Conservation (phyloP, 768 basidiomycete genomes). For the Termitomyces sp. region DNA sequence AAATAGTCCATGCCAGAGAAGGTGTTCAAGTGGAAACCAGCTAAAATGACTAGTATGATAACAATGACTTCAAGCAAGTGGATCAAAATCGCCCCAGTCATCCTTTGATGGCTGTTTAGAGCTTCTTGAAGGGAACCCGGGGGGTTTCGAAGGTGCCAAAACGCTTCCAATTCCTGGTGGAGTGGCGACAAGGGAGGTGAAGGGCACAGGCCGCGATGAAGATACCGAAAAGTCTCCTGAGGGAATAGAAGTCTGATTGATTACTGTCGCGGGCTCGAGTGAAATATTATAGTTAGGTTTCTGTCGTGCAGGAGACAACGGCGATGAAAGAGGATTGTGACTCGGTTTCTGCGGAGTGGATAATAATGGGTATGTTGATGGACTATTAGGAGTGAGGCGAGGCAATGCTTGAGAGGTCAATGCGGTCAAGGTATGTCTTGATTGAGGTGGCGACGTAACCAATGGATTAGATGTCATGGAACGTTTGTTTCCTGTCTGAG, state of each 20-base stretch:
- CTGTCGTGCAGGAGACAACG: conserved; percentile 2
- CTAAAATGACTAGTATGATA: conserved; percentile 6
- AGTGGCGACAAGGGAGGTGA: conserved; percentile 15
- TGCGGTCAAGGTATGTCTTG: conserved; percentile 4
- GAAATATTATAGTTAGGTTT: conserved; percentile 26
- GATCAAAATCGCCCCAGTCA: conserved; percentile 83
- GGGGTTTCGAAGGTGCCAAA: conserved; percentile 58
- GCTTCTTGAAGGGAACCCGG: conserved; percentile 40
- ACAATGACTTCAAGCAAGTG: conserved; percentile 39
- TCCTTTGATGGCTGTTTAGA: conserved; percentile 51
- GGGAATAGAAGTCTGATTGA: conserved; percentile 7
- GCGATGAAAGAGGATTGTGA: not conserved
- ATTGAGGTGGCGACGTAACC: conserved; percentile 3
- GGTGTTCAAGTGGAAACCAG: conserved; percentile 41
- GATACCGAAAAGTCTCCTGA: not conserved
- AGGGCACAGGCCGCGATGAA: conserved; percentile 3
- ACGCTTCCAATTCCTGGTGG: conserved; percentile 39
- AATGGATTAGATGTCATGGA: conserved; percentile 22
- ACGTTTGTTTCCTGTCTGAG: conserved; percentile 31
- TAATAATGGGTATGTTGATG: not conserved
- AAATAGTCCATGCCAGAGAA: conserved; percentile 35
- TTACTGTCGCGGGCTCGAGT: conserved; percentile 11
- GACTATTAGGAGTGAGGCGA: conserved; percentile 6
- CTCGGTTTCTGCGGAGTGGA: not conserved
- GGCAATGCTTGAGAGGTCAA: not conserved